phyloP scores from a whole-genome alignment of 192 early-diverging fungal genomes.

The Backusella australiensis region DNA sequence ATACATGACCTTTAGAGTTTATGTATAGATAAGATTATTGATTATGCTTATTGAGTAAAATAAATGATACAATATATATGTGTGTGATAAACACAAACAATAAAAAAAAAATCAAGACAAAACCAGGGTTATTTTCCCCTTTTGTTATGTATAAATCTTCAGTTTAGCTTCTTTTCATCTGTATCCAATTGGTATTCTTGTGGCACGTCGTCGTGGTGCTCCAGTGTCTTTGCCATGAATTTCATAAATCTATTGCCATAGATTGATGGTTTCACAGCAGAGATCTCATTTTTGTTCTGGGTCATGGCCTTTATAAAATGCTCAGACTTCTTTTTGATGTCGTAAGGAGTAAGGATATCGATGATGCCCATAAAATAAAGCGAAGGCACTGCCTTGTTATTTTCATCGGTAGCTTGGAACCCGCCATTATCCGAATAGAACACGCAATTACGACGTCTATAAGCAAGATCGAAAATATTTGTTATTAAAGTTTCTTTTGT shows the following conservation, averaged over 20 bases:
- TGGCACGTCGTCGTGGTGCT: slow-evolving; percentile 50
- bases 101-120: not conserved
- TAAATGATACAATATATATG: not conserved
- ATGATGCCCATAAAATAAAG: slow-evolving; percentile 97
- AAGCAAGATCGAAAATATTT: not conserved
- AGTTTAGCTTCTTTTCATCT: not conserved
- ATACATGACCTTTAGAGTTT: not conserved
- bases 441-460: slow-evolving; percentile 64
- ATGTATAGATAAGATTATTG: slow-evolving; percentile 3
- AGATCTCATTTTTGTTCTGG: slow-evolving; percentile 76
- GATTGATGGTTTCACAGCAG: slow-evolving; percentile 79
- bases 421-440: slow-evolving; percentile 95
- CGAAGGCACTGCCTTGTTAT: slow-evolving; percentile 61
- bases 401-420: slow-evolving; percentile 74
- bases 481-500: not conserved
- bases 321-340: slow-evolving; percentile 84
- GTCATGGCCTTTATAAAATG: slow-evolving; percentile 83
- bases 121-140: not conserved
- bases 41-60: slow-evolving; percentile 5
- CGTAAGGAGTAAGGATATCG: slow-evolving; percentile 97
- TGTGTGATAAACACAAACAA: not conserved
- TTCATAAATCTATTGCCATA: slow-evolving; percentile 89
- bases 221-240: slow-evolving; percentile 75
- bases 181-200: slow-evolving; percentile 17
- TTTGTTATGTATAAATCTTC: not conserved